Evolutionary conservation across 768 basidiomycete genomes (phyloP).

Genomic region (Agaricus subrufescens): DNA sequence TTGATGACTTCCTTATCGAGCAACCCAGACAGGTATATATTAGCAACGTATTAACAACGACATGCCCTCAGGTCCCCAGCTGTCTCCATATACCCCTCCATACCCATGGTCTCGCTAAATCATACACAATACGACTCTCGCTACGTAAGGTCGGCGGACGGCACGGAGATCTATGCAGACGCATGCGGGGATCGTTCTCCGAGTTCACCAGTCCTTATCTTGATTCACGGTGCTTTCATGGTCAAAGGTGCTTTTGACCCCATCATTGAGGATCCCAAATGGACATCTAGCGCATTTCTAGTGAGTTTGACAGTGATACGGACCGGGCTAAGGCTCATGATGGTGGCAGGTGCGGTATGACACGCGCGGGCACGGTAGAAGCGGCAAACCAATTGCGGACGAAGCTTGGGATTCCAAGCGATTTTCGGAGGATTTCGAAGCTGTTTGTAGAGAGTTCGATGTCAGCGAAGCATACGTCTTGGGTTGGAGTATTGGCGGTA

Average conservation of each 20-base stretch:
- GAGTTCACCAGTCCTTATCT: constrained; percentile 25
- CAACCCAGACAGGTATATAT: too few species aligned
- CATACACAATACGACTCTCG: neutral
- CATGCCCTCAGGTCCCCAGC: too few species aligned
- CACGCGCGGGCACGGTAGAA: constrained; percentile 27
- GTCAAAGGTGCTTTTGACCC: constrained; percentile 25
- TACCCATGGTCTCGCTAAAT: too few species aligned
- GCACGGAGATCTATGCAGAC: constrained; percentile 30
- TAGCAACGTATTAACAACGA: too few species aligned
- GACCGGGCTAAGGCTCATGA: neutral
- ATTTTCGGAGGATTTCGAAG: constrained; percentile 26
- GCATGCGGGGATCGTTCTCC: constrained; percentile 23
- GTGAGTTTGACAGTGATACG: constrained; percentile 14
- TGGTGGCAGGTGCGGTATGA: constrained; percentile 19
- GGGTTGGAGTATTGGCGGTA: constrained; percentile 25
- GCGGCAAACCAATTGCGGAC: constrained; percentile 21
- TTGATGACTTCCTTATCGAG: too few species aligned
- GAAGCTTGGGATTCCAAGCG: constrained; percentile 23
- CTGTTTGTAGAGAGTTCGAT: constrained; percentile 24
- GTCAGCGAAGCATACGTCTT: constrained; percentile 23
- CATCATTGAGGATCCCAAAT: constrained; percentile 25
- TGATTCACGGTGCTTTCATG: constrained; percentile 30
- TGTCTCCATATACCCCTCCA: too few species aligned
- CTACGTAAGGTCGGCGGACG: constrained; percentile 23
- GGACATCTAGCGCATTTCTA: constrained; percentile 17